phyloP scores from a whole-genome alignment of 2,329 filamentous ascomycete species.

The Tolypocladium album region DNA sequence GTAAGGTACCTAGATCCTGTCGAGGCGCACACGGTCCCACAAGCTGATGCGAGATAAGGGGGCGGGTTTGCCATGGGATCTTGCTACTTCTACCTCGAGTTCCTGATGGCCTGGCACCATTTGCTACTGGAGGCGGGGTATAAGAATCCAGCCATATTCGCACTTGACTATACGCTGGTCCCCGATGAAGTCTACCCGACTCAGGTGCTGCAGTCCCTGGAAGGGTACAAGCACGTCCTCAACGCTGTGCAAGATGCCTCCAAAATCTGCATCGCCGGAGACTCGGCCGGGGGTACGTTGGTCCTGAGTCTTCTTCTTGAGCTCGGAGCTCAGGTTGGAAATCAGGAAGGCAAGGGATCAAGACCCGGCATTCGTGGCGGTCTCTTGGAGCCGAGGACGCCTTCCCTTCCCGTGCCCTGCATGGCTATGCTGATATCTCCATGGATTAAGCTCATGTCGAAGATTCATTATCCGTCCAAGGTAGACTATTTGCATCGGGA shows the following conservation, averaged over 20 bases:
- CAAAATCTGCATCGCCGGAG: slow-evolving; percentile 61
- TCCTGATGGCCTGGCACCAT: slow-evolving; percentile 61
- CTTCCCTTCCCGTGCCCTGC: slow-evolving; percentile 20
- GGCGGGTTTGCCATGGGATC: slow-evolving; percentile 81
- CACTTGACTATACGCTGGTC: slow-evolving; percentile 71
- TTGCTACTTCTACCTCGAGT: slow-evolving; percentile 75
- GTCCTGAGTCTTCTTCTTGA: slow-evolving; percentile 63
- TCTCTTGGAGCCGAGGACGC: slow-evolving; percentile 6
- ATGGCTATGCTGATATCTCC: slow-evolving; percentile 69
- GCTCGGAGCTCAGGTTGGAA: slow-evolving; percentile 32
- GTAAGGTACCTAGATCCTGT: slow-evolving; percentile 37
- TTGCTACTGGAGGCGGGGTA: slow-evolving; percentile 56
- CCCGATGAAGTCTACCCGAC: slow-evolving; percentile 63
- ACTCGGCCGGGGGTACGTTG: slow-evolving; percentile 70
- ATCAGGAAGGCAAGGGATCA: slow-evolving; percentile 8
- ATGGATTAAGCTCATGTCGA: slow-evolving; percentile 65
- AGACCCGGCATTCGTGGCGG: slow-evolving; percentile 5
- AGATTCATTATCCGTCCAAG: slow-evolving; percentile 53
- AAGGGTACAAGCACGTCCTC: slow-evolving; percentile 62
- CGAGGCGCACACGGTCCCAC: not conserved
- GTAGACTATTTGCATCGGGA: slow-evolving; percentile 66
- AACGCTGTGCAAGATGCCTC: slow-evolving; percentile 45
- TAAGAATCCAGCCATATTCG: slow-evolving; percentile 66
- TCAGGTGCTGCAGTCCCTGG: slow-evolving; percentile 59
- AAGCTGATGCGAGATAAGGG: slow-evolving; percentile 28